Evolutionary conservation across 163 green algal species (phyloP), one percentile per base, ranked within the genome.

Genomic region (Scenedesmus sp.): DNA sequence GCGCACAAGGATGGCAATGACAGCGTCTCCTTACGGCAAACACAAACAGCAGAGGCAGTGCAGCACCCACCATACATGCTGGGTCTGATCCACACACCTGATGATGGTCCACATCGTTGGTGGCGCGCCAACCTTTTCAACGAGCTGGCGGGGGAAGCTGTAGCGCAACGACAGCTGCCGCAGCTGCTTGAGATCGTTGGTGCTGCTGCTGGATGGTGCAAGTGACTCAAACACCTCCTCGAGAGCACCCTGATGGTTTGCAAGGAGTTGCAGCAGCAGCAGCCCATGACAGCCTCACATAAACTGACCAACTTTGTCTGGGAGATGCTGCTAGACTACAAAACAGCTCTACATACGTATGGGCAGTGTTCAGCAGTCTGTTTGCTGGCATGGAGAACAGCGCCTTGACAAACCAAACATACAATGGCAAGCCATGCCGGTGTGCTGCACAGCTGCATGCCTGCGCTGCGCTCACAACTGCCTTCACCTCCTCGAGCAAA

Each of bases 81-180:
- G 18, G n/a, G n/a, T n/a, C n/a, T n/a, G n/a, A n/a, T n/a, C 18
- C 82, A 20, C 26, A 2, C 86, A 90, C 55, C 23, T 74, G 23
- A 90, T 85, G 18, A 74, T n/a, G 10, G 55, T 84, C 89, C 81
- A 89, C 62, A 84, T 62, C 0, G 26, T 56, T 67, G 12, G 18
- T 34, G 89, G 89, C 10, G 89, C 89, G 26, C 89, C 89, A 18
- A 92, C 66, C 13, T 89, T 3, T 34, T 85, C 34, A 3, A 89
- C 59, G 0, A 92, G 89, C 52, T 84, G 20, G 18, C 52, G 18
- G 5, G 89, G 89, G 0, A 88, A n/a, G 52, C 18, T 88, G 64
- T 84, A 89, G 4, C 73, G 66, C 54, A 92, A 52, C 23, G 79
- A 56, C 20, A 92, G 64, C 64, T 92, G 79, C 52, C 60, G 60